Percentiles rank a stretch among this genome's conserved stretches.
Evolutionary conservation across 2,329 filamentous ascomycete genomes (phyloP).

Genomic region (Paraphaeosphaeria minitans): DNA sequence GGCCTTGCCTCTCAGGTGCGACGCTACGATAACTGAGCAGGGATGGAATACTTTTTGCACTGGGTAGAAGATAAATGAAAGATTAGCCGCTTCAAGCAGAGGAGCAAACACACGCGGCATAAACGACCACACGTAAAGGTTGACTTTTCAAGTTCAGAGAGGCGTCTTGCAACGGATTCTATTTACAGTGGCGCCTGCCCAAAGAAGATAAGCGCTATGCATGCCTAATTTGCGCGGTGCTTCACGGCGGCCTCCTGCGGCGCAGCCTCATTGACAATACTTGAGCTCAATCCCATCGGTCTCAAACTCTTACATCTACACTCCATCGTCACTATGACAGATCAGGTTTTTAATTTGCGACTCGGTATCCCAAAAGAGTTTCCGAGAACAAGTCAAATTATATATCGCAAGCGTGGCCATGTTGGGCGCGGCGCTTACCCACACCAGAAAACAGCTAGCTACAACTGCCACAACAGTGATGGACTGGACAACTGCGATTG

Average conservation of each 20-base stretch:
- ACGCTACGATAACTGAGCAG: not conserved
- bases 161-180: not conserved
- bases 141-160: no score
- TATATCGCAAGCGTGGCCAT: not conserved
- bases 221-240: not conserved
- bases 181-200: not conserved
- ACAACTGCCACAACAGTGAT: slow-evolving; percentile 4
- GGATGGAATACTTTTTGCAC: no score
- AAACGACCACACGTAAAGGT: no score
- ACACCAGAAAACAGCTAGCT: not conserved
- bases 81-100: no score
- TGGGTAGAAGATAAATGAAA: no score
- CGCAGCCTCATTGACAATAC: slow-evolving; percentile 1
- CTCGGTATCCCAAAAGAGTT: slow-evolving; percentile 6
- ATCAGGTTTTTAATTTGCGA: not conserved
- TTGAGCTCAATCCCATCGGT: not conserved
- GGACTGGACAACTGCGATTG: slow-evolving; percentile 7
- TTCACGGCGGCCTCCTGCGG: not conserved
- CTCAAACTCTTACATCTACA: not conserved
- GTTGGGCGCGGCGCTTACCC: not conserved
- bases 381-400: not conserved
- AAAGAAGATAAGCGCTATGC: not conserved
- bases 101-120: no score
- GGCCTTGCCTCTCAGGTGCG: not conserved
- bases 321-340: not conserved